These are phyloP conservation scores for Trichomonascus vanleenenianus DNA, from an alignment of 805 yeast genomes.

Conservation along the genomic window DNA sequence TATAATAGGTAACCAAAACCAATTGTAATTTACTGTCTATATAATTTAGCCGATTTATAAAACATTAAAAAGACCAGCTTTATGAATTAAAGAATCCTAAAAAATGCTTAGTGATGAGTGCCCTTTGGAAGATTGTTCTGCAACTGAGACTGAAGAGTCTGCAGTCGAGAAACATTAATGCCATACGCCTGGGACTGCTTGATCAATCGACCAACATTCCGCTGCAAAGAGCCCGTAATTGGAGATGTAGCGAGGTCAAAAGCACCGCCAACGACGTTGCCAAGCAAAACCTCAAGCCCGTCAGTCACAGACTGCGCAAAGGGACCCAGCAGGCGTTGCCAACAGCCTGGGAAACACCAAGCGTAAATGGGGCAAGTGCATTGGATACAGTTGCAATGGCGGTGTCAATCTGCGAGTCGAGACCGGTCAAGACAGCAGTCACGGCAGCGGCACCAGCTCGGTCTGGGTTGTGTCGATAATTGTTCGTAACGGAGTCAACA, in stretches of 20 bases:
- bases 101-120: too few relatives aligned
- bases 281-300: conserved; percentile 18
- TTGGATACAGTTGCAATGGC: conserved; percentile 17
- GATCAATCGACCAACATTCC: conserved; percentile 3
- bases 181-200: conserved; percentile 3
- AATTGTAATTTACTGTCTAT: too few relatives aligned
- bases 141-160: conserved; percentile 1
- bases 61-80: too few relatives aligned
- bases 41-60: too few relatives aligned
- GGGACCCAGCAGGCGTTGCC: conserved; percentile 23
- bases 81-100: too few relatives aligned
- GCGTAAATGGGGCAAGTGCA: conserved; percentile 17
- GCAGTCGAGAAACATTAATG: conserved; percentile 6
- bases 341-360: conserved; percentile 19
- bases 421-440: conserved; percentile 23
- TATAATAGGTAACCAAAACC: too few relatives aligned
- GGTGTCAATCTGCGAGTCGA: conserved; percentile 26
- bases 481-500: conserved; percentile 1
- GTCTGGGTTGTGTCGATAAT: conserved; percentile 3
- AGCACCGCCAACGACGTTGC: conserved; percentile 18
- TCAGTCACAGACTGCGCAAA: conserved; percentile 24
- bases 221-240: neutral
- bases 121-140: neutral
- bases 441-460: conserved; percentile 10
- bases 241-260: conserved; percentile 13